These are phyloP conservation scores for Oxytropis ochrocephala DNA, from an alignment of 306 rosid species.

Conservation along the genomic window DNA sequence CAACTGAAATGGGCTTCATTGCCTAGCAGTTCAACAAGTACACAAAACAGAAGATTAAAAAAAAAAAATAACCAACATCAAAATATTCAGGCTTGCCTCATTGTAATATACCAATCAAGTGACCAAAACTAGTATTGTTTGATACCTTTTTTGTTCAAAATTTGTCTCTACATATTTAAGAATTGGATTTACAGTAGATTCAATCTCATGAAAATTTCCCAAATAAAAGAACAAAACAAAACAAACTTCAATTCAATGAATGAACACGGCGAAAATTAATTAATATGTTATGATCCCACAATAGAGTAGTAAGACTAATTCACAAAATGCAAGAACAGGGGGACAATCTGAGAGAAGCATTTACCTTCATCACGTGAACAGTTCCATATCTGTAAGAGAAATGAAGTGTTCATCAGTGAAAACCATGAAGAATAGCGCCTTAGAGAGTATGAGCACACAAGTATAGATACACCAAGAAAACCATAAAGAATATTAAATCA, in stretches of 20 bases:
- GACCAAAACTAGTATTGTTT: background rate
- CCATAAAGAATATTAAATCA: background rate
- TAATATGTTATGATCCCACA: background rate
- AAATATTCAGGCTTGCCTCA: background rate
- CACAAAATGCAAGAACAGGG: background rate
- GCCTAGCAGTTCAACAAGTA: no score
- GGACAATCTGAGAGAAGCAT: background rate
- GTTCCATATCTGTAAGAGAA: constrained; percentile 85
- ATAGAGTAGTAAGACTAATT: background rate
- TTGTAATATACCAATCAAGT: background rate
- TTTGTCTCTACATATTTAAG: background rate
- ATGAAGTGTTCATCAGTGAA: constrained; percentile 30
- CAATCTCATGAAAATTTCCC: background rate
- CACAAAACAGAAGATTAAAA: no score
- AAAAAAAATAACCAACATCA: no score
- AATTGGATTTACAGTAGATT: background rate
- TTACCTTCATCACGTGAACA: constrained; percentile 93
- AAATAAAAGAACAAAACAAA: background rate
- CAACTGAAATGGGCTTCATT: no score
- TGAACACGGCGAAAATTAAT: background rate
- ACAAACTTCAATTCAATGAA: background rate
- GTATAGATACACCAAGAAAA: constrained; percentile 1
- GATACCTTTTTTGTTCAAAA: background rate
- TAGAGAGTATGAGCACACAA: background rate
- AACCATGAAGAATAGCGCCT: no score